Conservation (phyloP, 2,329 filamentous ascomycete genomes). For the Colletotrichum spaethianum region DNA sequence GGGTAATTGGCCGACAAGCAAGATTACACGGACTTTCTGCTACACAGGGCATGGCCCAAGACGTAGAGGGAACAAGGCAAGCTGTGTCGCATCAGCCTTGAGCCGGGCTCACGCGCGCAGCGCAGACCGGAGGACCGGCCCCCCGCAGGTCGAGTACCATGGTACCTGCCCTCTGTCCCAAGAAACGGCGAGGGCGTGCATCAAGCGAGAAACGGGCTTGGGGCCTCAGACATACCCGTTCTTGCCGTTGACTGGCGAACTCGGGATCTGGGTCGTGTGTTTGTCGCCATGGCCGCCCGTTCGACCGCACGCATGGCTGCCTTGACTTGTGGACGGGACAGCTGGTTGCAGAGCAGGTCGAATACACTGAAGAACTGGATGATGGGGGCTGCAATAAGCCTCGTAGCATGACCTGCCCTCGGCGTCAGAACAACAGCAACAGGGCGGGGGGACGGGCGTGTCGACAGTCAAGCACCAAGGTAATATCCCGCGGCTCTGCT, state of each 20-base stretch:
- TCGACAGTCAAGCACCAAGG: constrained; percentile 11
- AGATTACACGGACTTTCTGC: constrained; percentile 40
- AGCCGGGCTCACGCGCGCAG: constrained; percentile 21
- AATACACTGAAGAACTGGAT: not conserved
- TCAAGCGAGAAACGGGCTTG: not conserved
- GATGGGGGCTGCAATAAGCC: not conserved
- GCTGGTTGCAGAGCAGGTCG: not conserved
- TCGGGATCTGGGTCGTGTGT: constrained; percentile 8
- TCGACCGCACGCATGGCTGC: constrained; percentile 29
- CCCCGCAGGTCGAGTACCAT: not conserved
- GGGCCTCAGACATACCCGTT: constrained; percentile 3
- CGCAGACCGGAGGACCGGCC: constrained; percentile 5
- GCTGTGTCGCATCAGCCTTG: constrained; percentile 41
- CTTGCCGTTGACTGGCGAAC: constrained; percentile 2
- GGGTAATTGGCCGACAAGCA: constrained; percentile 27
- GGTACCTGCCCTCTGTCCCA: not conserved
- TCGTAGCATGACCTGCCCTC: constrained; percentile 24
- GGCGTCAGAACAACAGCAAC: constrained; percentile 14
- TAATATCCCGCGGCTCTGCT: constrained; percentile 39
- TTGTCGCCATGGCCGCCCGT: constrained; percentile 35
- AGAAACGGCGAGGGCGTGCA: not conserved
- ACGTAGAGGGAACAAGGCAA: not conserved
- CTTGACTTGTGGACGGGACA: constrained; percentile 22
- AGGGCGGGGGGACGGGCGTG: not conserved
- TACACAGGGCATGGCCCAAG: constrained; percentile 24